These are phyloP conservation scores for Botryosphaeria dothidea DNA, from an alignment of 2,329 filamentous ascomycete genomes.

Conservation along the genomic window DNA sequence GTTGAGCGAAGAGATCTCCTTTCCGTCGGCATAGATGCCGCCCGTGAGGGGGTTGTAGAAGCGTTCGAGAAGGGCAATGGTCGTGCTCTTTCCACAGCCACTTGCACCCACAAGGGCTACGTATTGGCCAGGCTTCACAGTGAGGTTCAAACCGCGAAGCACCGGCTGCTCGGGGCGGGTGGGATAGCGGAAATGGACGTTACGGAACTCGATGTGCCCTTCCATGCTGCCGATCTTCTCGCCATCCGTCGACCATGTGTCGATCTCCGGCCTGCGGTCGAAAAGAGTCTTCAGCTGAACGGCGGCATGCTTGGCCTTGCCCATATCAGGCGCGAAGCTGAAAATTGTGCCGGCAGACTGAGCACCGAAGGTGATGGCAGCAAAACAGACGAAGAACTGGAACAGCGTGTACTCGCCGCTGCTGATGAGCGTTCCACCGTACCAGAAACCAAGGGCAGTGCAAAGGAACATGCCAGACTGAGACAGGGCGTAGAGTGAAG, in stretches of 20 bases:
- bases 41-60: conserved; percentile 87
- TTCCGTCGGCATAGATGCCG: conserved; percentile 76
- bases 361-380: conserved; percentile 83
- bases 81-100: conserved; percentile 89
- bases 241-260: conserved; percentile 75
- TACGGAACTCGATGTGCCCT: conserved; percentile 82
- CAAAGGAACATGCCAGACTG: conserved; percentile 83
- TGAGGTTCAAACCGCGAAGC: conserved; percentile 76
- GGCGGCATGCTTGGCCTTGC: conserved; percentile 84
- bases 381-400: conserved; percentile 91
- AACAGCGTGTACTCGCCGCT: conserved; percentile 71
- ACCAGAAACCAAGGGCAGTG: conserved; percentile 84
- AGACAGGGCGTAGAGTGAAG: conserved; percentile 76
- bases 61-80: conserved; percentile 81
- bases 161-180: conserved; percentile 88
- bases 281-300: conserved; percentile 76
- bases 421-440: conserved; percentile 76
- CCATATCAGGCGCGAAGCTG: conserved; percentile 88
- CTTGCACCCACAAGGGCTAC: conserved; percentile 86
- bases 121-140: conserved; percentile 74
- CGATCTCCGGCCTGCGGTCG: conserved; percentile 75
- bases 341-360: conserved; percentile 90
- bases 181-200: conserved; percentile 90
- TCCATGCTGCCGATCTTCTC: conserved; percentile 62
- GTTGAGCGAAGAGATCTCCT: conserved; percentile 69